Evolutionary conservation across 2,329 filamentous ascomycete species (phyloP), one percentile per base, ranked within the genome.

Genomic region (Neofusicoccum umdonicola): DNA sequence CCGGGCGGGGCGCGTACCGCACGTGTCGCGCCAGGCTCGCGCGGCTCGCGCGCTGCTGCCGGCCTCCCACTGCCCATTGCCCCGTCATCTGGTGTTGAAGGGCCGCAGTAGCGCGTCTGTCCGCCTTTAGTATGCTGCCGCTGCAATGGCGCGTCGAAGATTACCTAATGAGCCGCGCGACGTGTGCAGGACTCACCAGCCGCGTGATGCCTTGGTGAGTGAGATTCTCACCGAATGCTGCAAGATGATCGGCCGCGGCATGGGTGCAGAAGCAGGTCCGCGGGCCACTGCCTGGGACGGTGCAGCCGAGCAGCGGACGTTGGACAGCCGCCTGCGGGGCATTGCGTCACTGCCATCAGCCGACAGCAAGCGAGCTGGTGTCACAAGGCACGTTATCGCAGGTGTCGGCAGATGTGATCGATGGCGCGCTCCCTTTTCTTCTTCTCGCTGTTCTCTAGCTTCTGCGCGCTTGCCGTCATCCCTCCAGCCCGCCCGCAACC

Each of bases 391-490:
- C 37, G 6, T 34, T 34, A 39, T 17, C 19, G 34, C 7, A 27
- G 22, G 1, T 5, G 4, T 19, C 4, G 27, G 27, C n/a, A 31
- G 51, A 56, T 42, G 19, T 56, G 52, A 56, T 56, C 52, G 35
- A 56, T 42, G 19, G 6, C 27, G 27, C 47, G 22, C 17, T 27
- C 27, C 13, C 31, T 22, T 42, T 56, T 56, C 19, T 19, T 56
- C 45, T 19, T 56, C 22, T 51, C 27, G 15, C 12, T 56, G 19
- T 19, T 56, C 22, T 51, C 27, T 6, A 35, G 13, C 22, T 37
- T 35, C 34, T 41, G 17, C 35, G 50, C 52, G 52, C 52, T 56
- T 56, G 19, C 52, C 52, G 54, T 60, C 56, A 60, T 60, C 9
- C 41, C 27, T 9, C 56, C 54, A 45, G 54, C 54, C 42, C 42